These are phyloP conservation scores for Raffaelea ambrosiae DNA, from an alignment of 2,329 filamentous ascomycete species.

Conservation along the genomic window DNA sequence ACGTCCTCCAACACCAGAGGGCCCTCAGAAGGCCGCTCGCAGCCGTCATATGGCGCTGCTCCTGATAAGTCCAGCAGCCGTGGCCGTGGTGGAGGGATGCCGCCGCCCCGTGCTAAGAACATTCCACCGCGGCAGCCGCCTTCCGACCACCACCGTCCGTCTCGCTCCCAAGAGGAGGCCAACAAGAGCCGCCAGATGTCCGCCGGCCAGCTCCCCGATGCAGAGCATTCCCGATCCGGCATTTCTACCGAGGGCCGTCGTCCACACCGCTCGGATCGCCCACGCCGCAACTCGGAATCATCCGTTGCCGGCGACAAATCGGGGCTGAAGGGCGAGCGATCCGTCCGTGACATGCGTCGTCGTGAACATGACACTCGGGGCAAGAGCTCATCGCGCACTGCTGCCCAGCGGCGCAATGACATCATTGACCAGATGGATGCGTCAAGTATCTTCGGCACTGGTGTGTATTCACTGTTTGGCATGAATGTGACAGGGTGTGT, in stretches of 20 bases:
- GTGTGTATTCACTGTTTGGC: slow-evolving; percentile 45
- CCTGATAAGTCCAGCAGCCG: slow-evolving; percentile 17
- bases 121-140: slow-evolving; percentile 36
- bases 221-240: not conserved
- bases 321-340: slow-evolving; percentile 48
- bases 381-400: slow-evolving; percentile 21
- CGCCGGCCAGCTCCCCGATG: not conserved
- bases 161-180: slow-evolving; percentile 59
- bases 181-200: slow-evolving; percentile 34
- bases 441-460: slow-evolving; percentile 89
- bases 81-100: slow-evolving; percentile 29
- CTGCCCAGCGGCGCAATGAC: slow-evolving; percentile 54
- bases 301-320: slow-evolving; percentile 51
- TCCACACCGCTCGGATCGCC: slow-evolving; percentile 33
- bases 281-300: slow-evolving; percentile 71
- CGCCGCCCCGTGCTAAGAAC: slow-evolving; percentile 37
- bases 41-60: slow-evolving; percentile 4
- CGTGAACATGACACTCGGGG: slow-evolving; percentile 45
- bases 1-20: not conserved
- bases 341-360: slow-evolving; percentile 37
- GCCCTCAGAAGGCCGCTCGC: not conserved
- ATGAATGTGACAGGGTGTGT: slow-evolving; percentile 1
- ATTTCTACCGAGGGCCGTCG: slow-evolving; percentile 13
- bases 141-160: slow-evolving; percentile 45
- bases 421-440: slow-evolving; percentile 96